Evolutionary conservation across 2,329 filamentous ascomycete species (phyloP), one percentile per base, ranked within the genome.

Genomic region (Cephalotrichum gorgonifer): DNA sequence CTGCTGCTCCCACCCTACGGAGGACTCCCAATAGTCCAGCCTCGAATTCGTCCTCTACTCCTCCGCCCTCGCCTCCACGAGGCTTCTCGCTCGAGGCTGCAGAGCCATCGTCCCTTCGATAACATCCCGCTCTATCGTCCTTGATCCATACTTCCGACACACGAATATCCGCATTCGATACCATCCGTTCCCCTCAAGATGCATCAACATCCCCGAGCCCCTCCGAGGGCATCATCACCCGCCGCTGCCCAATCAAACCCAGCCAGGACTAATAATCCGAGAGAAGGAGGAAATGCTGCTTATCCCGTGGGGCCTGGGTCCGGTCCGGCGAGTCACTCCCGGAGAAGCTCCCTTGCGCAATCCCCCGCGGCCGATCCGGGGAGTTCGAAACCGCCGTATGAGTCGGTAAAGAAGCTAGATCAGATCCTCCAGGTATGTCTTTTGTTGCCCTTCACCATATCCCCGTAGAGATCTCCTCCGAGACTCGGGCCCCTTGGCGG

Each of bases 171-270:
- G 11, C 17, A 22, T 38, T 38, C 35, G 28, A n/a, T 26, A 15
- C 38, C 30, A 51, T 31, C 25, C 17, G 15, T n/a, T 31, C 33
- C 23, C 12, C 27, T 31, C 48, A 57, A 44, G 47, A 96, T 96
- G 90, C 89, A 96, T 78, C 90, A 95, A 70, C 87, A 90, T 69
- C 83, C 86, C 58, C 83, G 90, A 58, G 78, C 82, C 54, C 78
- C 85, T 56, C 84, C 86, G 55, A 77, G 82, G 64, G 77, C 81
- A 60, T 77, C 84, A 53, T 88, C 87, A 53, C 83, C 88, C 53
- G 83, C 83, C 58, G 83, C 84, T 44, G 78, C 83, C 47, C 79
- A 83, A 62, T 83, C 85, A 52, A 88, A 86, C 59, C 79, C 85
- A 58, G 73, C 79, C 54, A 78, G 86, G 64, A 78, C 79, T 28